Evolutionary conservation across 805 yeast species (phyloP).

Genomic region (Wickerhamiella hasegawae): DNA sequence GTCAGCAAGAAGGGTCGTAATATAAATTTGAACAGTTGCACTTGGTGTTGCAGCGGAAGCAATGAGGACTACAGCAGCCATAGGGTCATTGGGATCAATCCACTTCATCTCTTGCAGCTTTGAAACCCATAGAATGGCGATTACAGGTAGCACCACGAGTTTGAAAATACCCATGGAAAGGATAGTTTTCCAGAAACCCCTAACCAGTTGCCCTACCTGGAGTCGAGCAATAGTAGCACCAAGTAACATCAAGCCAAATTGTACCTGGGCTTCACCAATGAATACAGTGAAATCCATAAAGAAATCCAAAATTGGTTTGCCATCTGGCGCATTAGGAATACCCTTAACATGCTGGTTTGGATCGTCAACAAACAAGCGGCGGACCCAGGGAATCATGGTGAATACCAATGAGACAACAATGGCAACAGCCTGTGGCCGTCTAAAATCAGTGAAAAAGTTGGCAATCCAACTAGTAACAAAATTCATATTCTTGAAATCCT

Average conservation of each 20-base stretch:
- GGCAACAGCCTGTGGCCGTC: conserved; percentile 56
- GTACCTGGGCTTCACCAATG: conserved; percentile 78
- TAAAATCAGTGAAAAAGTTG: conserved; percentile 28
- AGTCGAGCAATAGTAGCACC: conserved; percentile 84
- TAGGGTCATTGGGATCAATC: conserved; percentile 37
- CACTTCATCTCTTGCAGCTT: conserved; percentile 46
- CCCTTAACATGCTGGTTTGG: conserved; percentile 27
- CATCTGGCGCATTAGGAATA: conserved; percentile 70
- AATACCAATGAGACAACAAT: conserved; percentile 48
- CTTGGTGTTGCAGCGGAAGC: conserved; percentile 70
- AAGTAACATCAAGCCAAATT: conserved; percentile 61
- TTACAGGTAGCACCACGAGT: conserved; percentile 57
- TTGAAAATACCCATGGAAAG: conserved; percentile 39
- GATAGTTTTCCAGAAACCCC: conserved; percentile 51
- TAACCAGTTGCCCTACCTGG: conserved; percentile 39
- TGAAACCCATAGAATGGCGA: conserved; percentile 57
- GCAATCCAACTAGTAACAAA: conserved; percentile 12
- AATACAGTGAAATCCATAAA: conserved; percentile 68
- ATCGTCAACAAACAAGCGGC: conserved; percentile 41
- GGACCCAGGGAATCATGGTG: conserved; percentile 78
- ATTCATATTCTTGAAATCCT: conserved; percentile 7
- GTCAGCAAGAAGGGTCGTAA: conserved; percentile 67
- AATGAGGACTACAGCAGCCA: conserved; percentile 58
- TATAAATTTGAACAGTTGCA: conserved; percentile 74
- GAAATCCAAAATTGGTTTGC: conserved; percentile 67